Base-by-base conservation (phyloP, 768 basidiomycete species). In the Suillus subluteus region DNA sequence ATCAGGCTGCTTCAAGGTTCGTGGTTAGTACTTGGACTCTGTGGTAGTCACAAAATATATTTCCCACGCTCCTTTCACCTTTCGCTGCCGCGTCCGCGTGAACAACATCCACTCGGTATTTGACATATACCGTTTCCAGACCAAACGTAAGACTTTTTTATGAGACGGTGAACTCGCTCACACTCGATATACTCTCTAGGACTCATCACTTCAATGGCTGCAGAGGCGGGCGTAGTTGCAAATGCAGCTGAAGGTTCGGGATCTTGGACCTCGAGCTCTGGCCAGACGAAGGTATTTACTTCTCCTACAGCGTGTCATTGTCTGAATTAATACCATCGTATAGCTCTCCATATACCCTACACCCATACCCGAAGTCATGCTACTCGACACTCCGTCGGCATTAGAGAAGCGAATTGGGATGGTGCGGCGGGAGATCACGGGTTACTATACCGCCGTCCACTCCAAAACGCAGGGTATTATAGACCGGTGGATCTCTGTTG, bases 281-380 rank as follows among this genome's bases (percentile, higher is more conserved):
- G 32, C 21, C 41, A 37, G 6, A 58, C 37, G 16, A 62, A 62
- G 58, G 40, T 41, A 43, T 40, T 7, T n/a, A n/a, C 26, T 35
- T 62, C 12, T 11, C 32, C 35, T 32, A 2, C 18, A 18, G 32
- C 5, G 11, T 16, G 21, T 61, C 13, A 1, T 41, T 7, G 7
- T 18, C 15, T 11, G 30, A 63, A 23, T 35, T 6, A 37, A 1
- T n/a, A 40, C 16, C 38, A 15, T 16, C 26, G 0, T 21, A 23
- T 75, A 98, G 96, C 87, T 91, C 62, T 87, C 95, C 35, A 93
- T 98, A 80, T 98, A 98, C 81, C 85, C 92, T 2, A 71, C 76
- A 6, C 82, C 86, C 2, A 83, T 84, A 13, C 79, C 84, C 8
- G 88, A 91, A 15, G 78, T 95, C 46, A 71, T 92, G 30, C 86